Percentiles rank a stretch among this genome's conserved stretches.
Conservation (phyloP, 129 eudicot genomes). For the Deinandra increscens region DNA sequence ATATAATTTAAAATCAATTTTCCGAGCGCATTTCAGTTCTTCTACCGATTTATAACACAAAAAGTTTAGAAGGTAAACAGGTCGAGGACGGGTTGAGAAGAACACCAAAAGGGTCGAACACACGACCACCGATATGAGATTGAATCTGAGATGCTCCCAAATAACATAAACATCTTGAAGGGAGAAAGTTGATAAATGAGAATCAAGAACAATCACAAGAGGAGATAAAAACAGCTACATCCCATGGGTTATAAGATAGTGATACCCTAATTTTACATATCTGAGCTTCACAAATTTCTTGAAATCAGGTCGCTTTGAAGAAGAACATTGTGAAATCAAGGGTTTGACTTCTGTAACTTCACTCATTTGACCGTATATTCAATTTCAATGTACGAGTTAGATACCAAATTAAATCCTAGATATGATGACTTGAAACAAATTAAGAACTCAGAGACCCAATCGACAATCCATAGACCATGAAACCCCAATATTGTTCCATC, state of each 20-base stretch:
- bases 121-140: slow-evolving; percentile 65
- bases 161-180: slow-evolving; percentile 53
- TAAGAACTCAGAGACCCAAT: slow-evolving; percentile 12
- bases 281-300: slow-evolving; percentile 75
- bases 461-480: neutral
- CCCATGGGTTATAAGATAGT: slow-evolving; percentile 87
- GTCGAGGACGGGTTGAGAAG: slow-evolving; percentile 69
- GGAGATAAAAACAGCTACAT: slow-evolving; percentile 74
- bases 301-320: slow-evolving; percentile 72
- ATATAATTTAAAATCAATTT: no score
- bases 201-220: slow-evolving; percentile 61
- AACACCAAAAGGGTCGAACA: slow-evolving; percentile 78
- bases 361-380: slow-evolving; percentile 40
- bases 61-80: slow-evolving; percentile 79
- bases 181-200: slow-evolving; percentile 71
- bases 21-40: slow-evolving; percentile 72
- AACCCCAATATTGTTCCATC: no score
- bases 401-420: slow-evolving; percentile 12
- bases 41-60: slow-evolving; percentile 82
- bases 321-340: slow-evolving; percentile 52
- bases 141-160: slow-evolving; percentile 79
- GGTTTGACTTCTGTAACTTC: slow-evolving; percentile 52
- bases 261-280: slow-evolving; percentile 84
- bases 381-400: neutral
- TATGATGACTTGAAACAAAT: slow-evolving; percentile 4